Evolutionary conservation across 352 stramenopile genomes (phyloP).

Genomic region (Bremia lactucae): DNA sequence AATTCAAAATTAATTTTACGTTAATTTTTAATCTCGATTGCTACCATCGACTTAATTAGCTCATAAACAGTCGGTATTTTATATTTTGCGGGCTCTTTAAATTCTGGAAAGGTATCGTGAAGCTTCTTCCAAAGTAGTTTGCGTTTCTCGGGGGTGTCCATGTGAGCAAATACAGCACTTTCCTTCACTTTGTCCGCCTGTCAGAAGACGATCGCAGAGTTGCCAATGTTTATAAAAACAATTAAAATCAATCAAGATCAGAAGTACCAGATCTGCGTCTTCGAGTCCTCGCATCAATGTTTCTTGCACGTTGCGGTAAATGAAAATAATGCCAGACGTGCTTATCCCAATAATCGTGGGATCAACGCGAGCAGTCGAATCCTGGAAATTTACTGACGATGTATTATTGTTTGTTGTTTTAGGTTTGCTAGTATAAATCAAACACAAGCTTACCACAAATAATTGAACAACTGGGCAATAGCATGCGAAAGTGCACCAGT

Average conservation of each 20-base stretch:
- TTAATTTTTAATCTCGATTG: no score
- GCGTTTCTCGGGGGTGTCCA: slow-evolving; percentile 38
- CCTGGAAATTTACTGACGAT: slow-evolving; percentile 24
- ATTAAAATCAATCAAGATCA: background rate
- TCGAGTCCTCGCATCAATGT: slow-evolving; percentile 37
- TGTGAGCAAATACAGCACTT: slow-evolving; percentile 20
- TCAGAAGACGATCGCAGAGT: background rate
- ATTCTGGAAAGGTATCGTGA: slow-evolving; percentile 9
- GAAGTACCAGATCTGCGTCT: slow-evolving; percentile 29
- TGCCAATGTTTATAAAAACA: background rate
- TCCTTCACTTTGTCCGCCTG: slow-evolving; percentile 31
- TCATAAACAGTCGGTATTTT: slow-evolving; percentile 13
- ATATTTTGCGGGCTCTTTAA: background rate
- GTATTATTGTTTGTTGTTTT: background rate
- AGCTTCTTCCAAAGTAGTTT: slow-evolving; percentile 29
- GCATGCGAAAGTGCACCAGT: slow-evolving; percentile 51
- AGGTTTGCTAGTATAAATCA: background rate
- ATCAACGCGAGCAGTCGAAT: slow-evolving; percentile 20
- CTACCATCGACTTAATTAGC: slow-evolving; percentile 18
- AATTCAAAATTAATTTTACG: no score
- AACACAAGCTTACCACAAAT: slow-evolving; percentile 45
- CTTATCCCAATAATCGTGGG: slow-evolving; percentile 48
- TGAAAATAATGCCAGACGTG: slow-evolving; percentile 52
- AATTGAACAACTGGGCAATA: slow-evolving; percentile 46
- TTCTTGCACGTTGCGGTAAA: slow-evolving; percentile 38